Percentiles rank a stretch among this genome's conserved stretches.
Conservation (phyloP, 2,329 filamentous ascomycete species). For the Xylaria sp. region DNA sequence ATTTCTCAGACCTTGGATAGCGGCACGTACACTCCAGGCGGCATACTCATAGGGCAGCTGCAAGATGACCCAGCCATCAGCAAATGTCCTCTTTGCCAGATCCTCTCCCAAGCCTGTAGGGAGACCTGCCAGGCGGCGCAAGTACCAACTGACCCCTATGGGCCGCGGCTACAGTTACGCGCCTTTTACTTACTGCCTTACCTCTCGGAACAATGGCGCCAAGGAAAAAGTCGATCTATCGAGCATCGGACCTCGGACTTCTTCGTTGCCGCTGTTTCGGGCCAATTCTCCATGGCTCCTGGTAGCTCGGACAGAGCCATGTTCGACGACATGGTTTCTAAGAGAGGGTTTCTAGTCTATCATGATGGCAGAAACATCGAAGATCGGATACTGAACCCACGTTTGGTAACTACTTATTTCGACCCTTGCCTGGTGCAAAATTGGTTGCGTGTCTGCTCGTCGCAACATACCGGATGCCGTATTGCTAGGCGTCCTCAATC, state of each 20-base stretch:
- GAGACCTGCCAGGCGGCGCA: slow-evolving; percentile 12
- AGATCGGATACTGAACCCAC: neutral
- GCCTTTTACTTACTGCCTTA: slow-evolving; percentile 19
- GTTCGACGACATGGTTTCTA: slow-evolving; percentile 20
- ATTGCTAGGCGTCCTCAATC: neutral
- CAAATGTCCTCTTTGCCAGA: slow-evolving; percentile 16
- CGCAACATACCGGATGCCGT: neutral
- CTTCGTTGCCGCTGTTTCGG: slow-evolving; percentile 25
- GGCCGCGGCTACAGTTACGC: neutral
- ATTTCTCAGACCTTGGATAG: neutral
- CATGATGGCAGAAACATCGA: neutral
- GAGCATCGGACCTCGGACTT: slow-evolving; percentile 7
- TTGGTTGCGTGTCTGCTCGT: slow-evolving; percentile 21
- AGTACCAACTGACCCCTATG: neutral
- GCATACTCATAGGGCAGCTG: slow-evolving; percentile 3
- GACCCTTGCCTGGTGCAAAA: slow-evolving; percentile 5
- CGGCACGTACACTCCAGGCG: neutral
- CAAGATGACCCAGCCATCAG: slow-evolving; percentile 10
- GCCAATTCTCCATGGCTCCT: slow-evolving; percentile 10
- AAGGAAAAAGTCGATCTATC: neutral
- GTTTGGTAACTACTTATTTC: slow-evolving; percentile 5
- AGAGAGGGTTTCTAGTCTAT: slow-evolving; percentile 23
- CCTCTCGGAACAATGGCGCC: slow-evolving; percentile 1
- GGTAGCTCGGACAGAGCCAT: slow-evolving; percentile 2
- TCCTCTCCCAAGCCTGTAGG: slow-evolving; percentile 7